Conservation (phyloP, 2,329 filamentous ascomycete genomes). For the Botrytis medusae region DNA sequence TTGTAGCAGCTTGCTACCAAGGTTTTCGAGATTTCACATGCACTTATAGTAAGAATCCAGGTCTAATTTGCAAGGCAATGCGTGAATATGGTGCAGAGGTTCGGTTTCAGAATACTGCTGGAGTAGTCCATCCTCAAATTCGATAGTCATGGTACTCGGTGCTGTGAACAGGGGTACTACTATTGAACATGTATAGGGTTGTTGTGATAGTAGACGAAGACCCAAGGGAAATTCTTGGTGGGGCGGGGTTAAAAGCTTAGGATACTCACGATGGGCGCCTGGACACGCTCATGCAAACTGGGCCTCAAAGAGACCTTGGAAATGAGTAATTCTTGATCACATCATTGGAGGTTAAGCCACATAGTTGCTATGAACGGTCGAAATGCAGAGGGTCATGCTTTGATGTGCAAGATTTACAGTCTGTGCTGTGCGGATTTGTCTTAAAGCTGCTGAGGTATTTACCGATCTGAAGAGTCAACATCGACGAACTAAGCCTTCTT, state of each 20-base stretch:
- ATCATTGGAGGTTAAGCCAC: neutral
- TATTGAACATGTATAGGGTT: neutral
- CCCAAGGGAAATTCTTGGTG: neutral
- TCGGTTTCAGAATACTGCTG: neutral
- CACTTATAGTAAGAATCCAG: neutral
- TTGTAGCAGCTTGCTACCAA: neutral
- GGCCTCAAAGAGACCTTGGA: neutral
- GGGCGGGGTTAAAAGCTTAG: neutral
- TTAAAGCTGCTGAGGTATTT: neutral
- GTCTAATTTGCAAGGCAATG: neutral
- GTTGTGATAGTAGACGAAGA: neutral
- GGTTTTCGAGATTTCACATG: neutral
- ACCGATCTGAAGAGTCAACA: neutral
- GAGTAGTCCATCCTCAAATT: neutral
- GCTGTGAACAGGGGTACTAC: neutral
- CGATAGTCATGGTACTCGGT: neutral
- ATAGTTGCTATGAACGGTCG: neutral
- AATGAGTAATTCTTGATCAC: neutral
- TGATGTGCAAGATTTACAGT: neutral
- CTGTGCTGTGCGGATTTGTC: neutral
- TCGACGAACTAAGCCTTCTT: conserved; percentile 9
- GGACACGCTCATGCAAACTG: neutral
- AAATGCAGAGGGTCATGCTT: neutral
- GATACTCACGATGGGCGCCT: neutral
- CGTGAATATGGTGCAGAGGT: neutral